Evolutionary conservation across 1,284 basidiomycete genomes (phyloP), one percentile per base, ranked within the genome.

Genomic region (Trametes hirsuta): DNA sequence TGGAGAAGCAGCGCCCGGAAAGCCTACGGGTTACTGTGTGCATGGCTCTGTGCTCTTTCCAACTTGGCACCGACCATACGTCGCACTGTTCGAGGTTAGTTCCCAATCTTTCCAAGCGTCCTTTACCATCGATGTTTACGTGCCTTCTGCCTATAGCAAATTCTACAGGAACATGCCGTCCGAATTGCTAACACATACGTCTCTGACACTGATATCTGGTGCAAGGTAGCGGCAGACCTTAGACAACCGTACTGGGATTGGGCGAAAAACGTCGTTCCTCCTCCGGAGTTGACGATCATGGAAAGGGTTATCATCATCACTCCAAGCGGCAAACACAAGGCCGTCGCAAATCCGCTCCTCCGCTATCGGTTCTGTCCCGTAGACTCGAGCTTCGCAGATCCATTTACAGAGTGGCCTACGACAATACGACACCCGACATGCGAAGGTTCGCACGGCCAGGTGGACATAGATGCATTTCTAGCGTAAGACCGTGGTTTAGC

Each of bases 241-340:
- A 77, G 81, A 30, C 72, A 76, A 47, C 81, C 81, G 0, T 83
- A 76, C 69, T 83, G 81, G 81, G 82, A 84, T 64, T 84, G 82
- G 82, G 81, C 82, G 1, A 60, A 47, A 4, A 79, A 79, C 42
- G 47, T 75, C 1, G 66, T 79, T 6, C 81, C 79, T 22, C 81
- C 82, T 2, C 69, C 73, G 4, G 71, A 79, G 60, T 77, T 82
- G 45, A 80, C 80, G 53, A 71, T 72, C 1, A 55, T 72, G 39
- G 66, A 71, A 40, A 64, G 71, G 14, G 76, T 83, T 40, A 68
- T 66, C 2, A 81, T 83, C 62, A 74, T 72, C 46, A 69, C 69
- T 6, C 74, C 76, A 8, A 67, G 77, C 47, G 81, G 81, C 10
- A 61, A 64, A 44, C 68, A 56, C 51, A 65, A 59, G 1, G 75